Evolutionary conservation across 108 stramenopile genomes (phyloP).

Genomic region (Chaetoceros tenuissimus): DNA sequence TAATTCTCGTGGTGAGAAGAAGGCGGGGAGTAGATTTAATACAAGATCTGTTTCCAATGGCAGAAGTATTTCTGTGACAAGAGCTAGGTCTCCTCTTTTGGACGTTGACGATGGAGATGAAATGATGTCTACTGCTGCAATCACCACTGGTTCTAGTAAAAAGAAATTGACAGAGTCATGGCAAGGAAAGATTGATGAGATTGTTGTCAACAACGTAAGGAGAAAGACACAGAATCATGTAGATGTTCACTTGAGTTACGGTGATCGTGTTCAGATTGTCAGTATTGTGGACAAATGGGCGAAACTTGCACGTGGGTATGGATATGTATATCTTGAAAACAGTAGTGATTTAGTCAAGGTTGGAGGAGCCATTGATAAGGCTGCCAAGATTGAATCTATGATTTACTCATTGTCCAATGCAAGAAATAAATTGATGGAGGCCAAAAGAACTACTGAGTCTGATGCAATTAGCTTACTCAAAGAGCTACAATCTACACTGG

Average conservation of each 20-base stretch:
- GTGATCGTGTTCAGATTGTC: slow-evolving; percentile 74
- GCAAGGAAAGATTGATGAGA: too few species aligned
- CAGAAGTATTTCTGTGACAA: too few species aligned
- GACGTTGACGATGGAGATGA: too few species aligned
- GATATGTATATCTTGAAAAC: slow-evolving; percentile 54
- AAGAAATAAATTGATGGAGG: slow-evolving; percentile 44
- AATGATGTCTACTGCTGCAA: too few species aligned
- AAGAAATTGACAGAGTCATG: too few species aligned
- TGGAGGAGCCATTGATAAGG: slow-evolving; percentile 56
- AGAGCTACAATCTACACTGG: slow-evolving; percentile 52
- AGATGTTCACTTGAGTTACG: slow-evolving; percentile 56
- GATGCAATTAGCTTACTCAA: slow-evolving; percentile 62
- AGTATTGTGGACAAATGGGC: slow-evolving; percentile 65
- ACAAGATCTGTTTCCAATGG: too few species aligned
- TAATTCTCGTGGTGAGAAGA: too few species aligned
- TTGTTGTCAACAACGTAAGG: too few species aligned
- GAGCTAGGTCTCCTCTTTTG: too few species aligned
- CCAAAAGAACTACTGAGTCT: slow-evolving; percentile 61
- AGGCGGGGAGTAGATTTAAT: too few species aligned
- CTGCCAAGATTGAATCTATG: slow-evolving; percentile 71
- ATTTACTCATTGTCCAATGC: slow-evolving; percentile 44
- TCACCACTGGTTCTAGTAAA: too few species aligned
- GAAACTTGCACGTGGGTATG: slow-evolving; percentile 69
- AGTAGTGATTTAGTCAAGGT: slow-evolving; percentile 23
- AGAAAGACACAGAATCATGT: too few species aligned